Conservation (phyloP, 179 eudicot species). For the Amaranthus tricolor region DNA sequence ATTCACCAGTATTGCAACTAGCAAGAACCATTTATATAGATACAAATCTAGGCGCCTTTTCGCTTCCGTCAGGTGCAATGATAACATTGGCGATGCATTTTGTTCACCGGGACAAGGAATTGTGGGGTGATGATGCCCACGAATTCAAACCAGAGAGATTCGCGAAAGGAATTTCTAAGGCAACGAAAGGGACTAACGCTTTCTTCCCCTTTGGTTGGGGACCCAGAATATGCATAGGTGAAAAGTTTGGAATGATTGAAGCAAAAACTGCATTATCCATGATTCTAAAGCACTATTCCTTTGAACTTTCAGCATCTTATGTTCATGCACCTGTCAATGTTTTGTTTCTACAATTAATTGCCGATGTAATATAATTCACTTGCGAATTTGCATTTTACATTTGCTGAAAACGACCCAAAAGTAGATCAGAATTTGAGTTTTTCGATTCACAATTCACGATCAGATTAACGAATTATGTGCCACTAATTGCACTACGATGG, state of each 20-base stretch:
- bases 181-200: conserved; percentile 21
- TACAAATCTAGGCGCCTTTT: conserved; percentile 23
- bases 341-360: conserved; percentile 12
- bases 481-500: too few species aligned
- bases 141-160: conserved; percentile 33
- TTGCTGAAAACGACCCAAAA: too few species aligned
- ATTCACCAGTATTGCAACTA: conserved; percentile 23
- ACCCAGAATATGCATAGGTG: conserved; percentile 32
- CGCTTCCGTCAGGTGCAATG: conserved; percentile 22
- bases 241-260: conserved; percentile 26
- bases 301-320: conserved; percentile 32
- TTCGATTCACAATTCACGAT: too few species aligned
- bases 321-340: conserved; percentile 26
- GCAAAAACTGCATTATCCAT: conserved; percentile 23
- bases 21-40: conserved; percentile 18
- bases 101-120: conserved; percentile 20
- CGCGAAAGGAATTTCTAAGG: conserved; percentile 28
- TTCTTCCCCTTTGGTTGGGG: conserved; percentile 33
- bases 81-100: conserved; percentile 9
- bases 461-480: too few species aligned
- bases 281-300: conserved; percentile 29
- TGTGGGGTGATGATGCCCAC: conserved; percentile 30
- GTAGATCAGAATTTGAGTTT: too few species aligned
- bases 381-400: too few species aligned
- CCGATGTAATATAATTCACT: too few species aligned